Evolutionary conservation across 208 protist species (phyloP), one percentile per base, ranked within the genome.

Genomic region (Trypanosoma avium): DNA sequence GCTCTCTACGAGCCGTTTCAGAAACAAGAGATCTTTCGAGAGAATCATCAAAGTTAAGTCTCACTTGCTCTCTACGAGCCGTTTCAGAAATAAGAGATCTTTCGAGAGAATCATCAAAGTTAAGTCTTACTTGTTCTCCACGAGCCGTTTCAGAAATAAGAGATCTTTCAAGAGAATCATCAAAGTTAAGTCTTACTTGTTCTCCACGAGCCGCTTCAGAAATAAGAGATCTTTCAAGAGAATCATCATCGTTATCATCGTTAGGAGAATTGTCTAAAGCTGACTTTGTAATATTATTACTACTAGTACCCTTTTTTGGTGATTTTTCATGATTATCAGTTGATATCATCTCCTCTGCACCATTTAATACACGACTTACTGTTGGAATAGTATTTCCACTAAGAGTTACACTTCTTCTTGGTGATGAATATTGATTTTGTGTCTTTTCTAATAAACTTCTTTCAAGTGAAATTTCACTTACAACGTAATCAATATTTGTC

Each of bases 211-310:
- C n/a, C n/a, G n/a, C n/a, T n/a, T 26, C 33, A 10, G 24, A 12
- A 26, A 6, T 26, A 65, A 65, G 33, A 24, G 60, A 65, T 26
- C 36, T 2, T 19, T 1, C 46, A 7, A 65, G 60, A 7, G 60
- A 65, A 32, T 35, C 60, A 33, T 56, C 45, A 35, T n/a, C 43
- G 17, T 1, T 19, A 22, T 26, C 5, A 12, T 47, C 42, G 3
- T 47, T 19, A n/a, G 42, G 27, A 4, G 15, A 47, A 15, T 3
- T 49, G 13, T 26, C 36, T n/a, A 17, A 21, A 13, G 38, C 2
- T 15, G 61, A 67, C 5, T 10, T 12, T 26, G 19, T 36, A 48
- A 67, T 36, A 40, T 49, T 67, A 33, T 58, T 36, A 26, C 1
- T 15, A 22, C 21, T 1, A 29, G 9, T 9, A 19, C 47, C 15